Base-by-base conservation (phyloP, 2,329 filamentous ascomycete species). In the Exophiala sp. region DNA sequence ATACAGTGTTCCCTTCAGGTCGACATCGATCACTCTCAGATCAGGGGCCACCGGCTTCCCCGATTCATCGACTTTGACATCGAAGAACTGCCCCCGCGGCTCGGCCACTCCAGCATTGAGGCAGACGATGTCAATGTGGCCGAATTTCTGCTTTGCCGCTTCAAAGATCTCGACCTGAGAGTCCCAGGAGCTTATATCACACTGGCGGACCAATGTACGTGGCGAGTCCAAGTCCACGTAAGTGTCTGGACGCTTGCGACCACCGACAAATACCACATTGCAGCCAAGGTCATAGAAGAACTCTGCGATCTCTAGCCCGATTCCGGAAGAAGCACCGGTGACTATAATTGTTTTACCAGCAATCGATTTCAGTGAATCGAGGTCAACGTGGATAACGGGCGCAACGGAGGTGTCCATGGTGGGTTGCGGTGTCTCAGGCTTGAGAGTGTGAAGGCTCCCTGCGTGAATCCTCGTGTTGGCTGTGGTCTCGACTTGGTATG, bases 101-200 rank as follows among this genome's bases (percentile, higher is more conserved):
- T 75, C 73, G 22, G 69, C 65, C n/a, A 75, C 69, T 0, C 73
- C 73, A 3, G 73, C 72, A 43, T 75, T 75, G 37, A 73, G 68
- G 55, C 72, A 75, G n/a, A 75, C 71, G 35, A 63, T 63, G 46
- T 72, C 70, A 30, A 75, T 68, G 11, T 64, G 61, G 10, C 68
- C 66, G 59, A 74, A 74, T 19, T 66, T 66, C 3, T 59, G 42
- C 39, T 68, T 59, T 1, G 66, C 69, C 8, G 60, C 58, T 50
- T 66, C 65, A 57, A 75, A 75, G 11, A 66, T 71, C 1, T 64
- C 61, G 22, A 71, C 65, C 60, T 74, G 72, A 2, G 64, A 64
- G 3, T 51, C 29, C 73, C 73, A 75, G 44, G 64, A 66, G 3
- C 70, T 69, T 45, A 75, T 64, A 58, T 75, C 66, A n/a, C 32